These are phyloP conservation scores for Hypsizygus marmoreus DNA, from an alignment of 768 basidiomycete species.

Conservation along the genomic window DNA sequence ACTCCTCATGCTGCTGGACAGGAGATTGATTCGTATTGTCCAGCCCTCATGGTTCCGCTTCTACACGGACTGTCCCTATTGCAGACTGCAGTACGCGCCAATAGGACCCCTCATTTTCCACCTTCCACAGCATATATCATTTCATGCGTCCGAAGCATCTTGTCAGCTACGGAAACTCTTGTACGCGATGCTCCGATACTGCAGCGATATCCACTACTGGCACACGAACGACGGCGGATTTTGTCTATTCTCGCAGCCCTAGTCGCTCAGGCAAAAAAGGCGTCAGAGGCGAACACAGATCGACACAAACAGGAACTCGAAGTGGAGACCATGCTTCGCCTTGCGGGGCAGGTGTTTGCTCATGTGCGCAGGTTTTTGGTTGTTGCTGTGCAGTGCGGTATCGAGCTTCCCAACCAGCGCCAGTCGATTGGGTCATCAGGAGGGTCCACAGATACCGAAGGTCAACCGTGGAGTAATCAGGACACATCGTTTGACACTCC, in stretches of 20 bases:
- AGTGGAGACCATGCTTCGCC: slow-evolving; percentile 75
- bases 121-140: slow-evolving; percentile 95
- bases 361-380: slow-evolving; percentile 80
- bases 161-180: slow-evolving; percentile 82
- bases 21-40: slow-evolving; percentile 65
- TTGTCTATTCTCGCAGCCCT: slow-evolving; percentile 79
- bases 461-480: slow-evolving; percentile 27
- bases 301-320: slow-evolving; percentile 54
- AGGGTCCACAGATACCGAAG: slow-evolving; percentile 32
- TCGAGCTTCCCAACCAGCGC: slow-evolving; percentile 60
- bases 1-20: slow-evolving; percentile 46
- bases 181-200: slow-evolving; percentile 79
- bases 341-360: slow-evolving; percentile 79
- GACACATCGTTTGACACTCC: slow-evolving; percentile 31
- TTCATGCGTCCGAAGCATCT: slow-evolving; percentile 86
- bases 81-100: slow-evolving; percentile 80
- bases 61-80: slow-evolving; percentile 84
- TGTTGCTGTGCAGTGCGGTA: slow-evolving; percentile 72
- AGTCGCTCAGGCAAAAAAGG: slow-evolving; percentile 77
- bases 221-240: slow-evolving; percentile 79
- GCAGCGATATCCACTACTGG: slow-evolving; percentile 62
- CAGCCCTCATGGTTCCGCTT: slow-evolving; percentile 80
- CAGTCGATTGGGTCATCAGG: slow-evolving; percentile 31
- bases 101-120: slow-evolving; percentile 82
- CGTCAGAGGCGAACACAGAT: slow-evolving; percentile 51